Base-by-base conservation (phyloP, 1,284 basidiomycete genomes). In the Ustilago xerochloae region DNA sequence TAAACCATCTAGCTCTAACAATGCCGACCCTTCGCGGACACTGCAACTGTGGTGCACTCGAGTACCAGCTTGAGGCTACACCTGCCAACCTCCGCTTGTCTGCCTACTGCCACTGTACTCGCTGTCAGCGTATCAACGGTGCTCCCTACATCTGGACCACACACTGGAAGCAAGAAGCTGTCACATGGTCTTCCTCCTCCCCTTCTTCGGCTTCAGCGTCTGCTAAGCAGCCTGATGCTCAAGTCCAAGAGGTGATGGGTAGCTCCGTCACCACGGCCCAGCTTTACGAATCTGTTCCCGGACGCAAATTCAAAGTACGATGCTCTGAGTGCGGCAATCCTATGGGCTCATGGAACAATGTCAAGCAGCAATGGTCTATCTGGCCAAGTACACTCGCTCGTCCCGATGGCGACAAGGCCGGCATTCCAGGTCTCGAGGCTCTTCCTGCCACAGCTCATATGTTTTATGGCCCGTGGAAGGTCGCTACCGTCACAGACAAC, bases 81-180 rank as follows among this genome's bases (percentile, higher is more conserved):
- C 53, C 64, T 20, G 39, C 41, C 43, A 67, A 81, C 49, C 63
- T 79, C 13, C 56, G 59, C 2, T 64, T 81, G 22, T 63, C 66
- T 0, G 71, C 69, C 33, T 80, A 59, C 55, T 81, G 79, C 50
- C 79, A 81, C 63, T 81, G 79, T 63, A 72, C 78, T 5, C 63
- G 64, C 6, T 81, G 79, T 35, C 79, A 81, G 48, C 70, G 78
- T 6, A 62, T 81, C 61, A 81, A 81, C 29, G 79, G 77, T 20
- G 68, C 77, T 1, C 79, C 79, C 1, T 80, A 73, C 58, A 63
- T 81, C 20, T 78, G 74, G 70, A 77, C 79, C 20, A 78, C 73
- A 32, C 79, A 81, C 57, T 79, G 76, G 77, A 51, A 38, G 13
- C 62, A 79, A 32, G 50, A 63, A 6, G 70, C 79, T 12, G 68